Evolutionary conservation across 2,329 filamentous ascomycete genomes (phyloP).

Genomic region (Aspergillus aculeatinus): DNA sequence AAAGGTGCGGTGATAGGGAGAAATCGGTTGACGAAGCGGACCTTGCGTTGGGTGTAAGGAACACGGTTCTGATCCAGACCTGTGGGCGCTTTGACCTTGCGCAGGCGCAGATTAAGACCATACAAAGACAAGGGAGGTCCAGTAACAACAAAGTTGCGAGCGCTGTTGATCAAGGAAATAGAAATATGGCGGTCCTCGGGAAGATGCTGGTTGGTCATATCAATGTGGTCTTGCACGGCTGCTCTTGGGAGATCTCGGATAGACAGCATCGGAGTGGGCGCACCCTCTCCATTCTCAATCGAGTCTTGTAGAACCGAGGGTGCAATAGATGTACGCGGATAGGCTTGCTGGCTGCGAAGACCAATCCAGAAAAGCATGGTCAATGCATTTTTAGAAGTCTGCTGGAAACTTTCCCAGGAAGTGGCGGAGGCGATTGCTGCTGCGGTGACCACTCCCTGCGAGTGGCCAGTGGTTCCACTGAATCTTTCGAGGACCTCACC

Average conservation of each 20-base stretch:
- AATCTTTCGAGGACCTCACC: slow-evolving; percentile 83
- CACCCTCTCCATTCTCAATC: slow-evolving; percentile 89
- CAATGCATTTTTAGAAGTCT: slow-evolving; percentile 74
- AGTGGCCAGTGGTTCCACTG: slow-evolving; percentile 89
- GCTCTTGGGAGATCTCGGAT: slow-evolving; percentile 87
- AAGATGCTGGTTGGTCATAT: slow-evolving; percentile 94
- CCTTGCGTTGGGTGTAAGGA: slow-evolving; percentile 91
- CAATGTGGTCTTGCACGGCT: slow-evolving; percentile 93
- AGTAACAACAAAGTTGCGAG: slow-evolving; percentile 93
- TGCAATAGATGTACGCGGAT: slow-evolving; percentile 89
- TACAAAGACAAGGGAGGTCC: slow-evolving; percentile 94
- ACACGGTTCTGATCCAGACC: slow-evolving; percentile 93
- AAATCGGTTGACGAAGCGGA: slow-evolving; percentile 96
- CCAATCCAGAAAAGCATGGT: slow-evolving; percentile 99
- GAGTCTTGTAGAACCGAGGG: slow-evolving; percentile 91
- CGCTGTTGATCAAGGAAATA: slow-evolving; percentile 95
- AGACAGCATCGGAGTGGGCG: slow-evolving; percentile 94
- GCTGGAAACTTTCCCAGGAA: slow-evolving; percentile 88
- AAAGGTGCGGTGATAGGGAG: slow-evolving; percentile 96
- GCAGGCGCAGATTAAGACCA: slow-evolving; percentile 88
- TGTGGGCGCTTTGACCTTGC: slow-evolving; percentile 97
- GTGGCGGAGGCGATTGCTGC: slow-evolving; percentile 86
- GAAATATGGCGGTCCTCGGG: slow-evolving; percentile 89
- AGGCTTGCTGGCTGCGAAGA: slow-evolving; percentile 93
- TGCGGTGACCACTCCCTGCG: slow-evolving; percentile 91